Conservation (phyloP, 2,329 filamentous ascomycete genomes). For the Ophiostoma tasmaniense region DNA sequence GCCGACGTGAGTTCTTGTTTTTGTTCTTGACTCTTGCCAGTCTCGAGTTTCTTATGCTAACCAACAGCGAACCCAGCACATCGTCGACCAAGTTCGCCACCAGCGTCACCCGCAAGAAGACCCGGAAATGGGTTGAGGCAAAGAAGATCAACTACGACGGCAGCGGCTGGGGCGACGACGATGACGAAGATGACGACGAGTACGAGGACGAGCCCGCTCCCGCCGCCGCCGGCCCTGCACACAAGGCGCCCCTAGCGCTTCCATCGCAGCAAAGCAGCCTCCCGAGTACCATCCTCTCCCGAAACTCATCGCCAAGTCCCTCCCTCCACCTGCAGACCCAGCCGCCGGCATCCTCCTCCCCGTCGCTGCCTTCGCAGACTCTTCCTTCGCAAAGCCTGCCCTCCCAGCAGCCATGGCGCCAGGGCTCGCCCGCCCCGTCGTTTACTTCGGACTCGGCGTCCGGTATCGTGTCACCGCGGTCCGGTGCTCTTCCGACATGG, state of each 20-base stretch:
- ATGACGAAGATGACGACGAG: constrained; percentile 53
- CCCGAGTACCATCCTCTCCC: constrained; percentile 9
- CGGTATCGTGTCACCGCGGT: constrained; percentile 1
- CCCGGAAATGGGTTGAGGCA: constrained; percentile 90
- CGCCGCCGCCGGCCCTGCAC: not conserved
- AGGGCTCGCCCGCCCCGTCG: constrained; percentile 16
- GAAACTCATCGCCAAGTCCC: constrained; percentile 21
- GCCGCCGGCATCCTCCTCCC: constrained; percentile 11
- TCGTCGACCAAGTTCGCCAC: constrained; percentile 53
- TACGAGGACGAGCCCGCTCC: constrained; percentile 20
- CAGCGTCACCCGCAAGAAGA: constrained; percentile 83
- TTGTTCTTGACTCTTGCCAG: not conserved
- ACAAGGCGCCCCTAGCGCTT: constrained; percentile 11
- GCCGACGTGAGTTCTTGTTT: constrained; percentile 22
- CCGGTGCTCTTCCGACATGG: constrained; percentile 27
- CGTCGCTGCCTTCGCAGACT: constrained; percentile 16
- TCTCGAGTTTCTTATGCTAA: not conserved
- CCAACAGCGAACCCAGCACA: constrained; percentile 22
- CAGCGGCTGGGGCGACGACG: constrained; percentile 80
- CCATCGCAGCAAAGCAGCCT: constrained; percentile 10
- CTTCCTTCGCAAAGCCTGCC: not conserved
- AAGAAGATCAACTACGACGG: constrained; percentile 82
- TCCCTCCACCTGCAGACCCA: constrained; percentile 23
- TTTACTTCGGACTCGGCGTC: constrained; percentile 16
- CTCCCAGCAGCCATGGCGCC: constrained; percentile 11